These are phyloP conservation scores for Coriolopsis trogii DNA, from an alignment of 1,284 basidiomycete genomes.

Conservation along the genomic window DNA sequence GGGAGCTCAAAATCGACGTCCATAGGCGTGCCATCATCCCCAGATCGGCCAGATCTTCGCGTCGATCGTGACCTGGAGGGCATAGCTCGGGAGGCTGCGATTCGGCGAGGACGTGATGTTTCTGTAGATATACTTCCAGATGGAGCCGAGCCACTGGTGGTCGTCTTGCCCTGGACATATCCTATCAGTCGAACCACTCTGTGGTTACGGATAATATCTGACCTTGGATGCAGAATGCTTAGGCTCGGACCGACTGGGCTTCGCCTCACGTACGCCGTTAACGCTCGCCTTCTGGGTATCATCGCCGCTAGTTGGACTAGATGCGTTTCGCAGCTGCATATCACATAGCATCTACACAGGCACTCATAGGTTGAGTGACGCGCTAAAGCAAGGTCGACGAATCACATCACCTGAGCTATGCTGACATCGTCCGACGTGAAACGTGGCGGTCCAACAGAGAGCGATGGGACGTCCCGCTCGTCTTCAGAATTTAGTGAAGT, in stretches of 20 bases:
- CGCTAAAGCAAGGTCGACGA: background rate
- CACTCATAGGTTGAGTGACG: no score
- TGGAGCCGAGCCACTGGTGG: background rate
- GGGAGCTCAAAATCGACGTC: slow-evolving; percentile 17
- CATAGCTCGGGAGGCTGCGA: slow-evolving; percentile 5
- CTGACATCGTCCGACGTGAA: slow-evolving; percentile 43
- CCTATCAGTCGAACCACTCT: no score
- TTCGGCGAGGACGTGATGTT: slow-evolving; percentile 13
- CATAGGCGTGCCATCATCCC: slow-evolving; percentile 17
- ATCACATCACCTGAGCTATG: slow-evolving; percentile 38
- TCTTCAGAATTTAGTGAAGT: slow-evolving; percentile 75
- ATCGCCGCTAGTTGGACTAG: background rate
- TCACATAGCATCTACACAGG: slow-evolving; percentile 21
- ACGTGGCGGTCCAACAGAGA: slow-evolving; percentile 23
- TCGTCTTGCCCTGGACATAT: background rate
- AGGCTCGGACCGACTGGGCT: no score
- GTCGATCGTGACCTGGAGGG: slow-evolving; percentile 7
- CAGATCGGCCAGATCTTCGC: slow-evolving; percentile 11
- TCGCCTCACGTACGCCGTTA: background rate
- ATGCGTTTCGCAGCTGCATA: slow-evolving; percentile 13
- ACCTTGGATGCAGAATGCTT: no score
- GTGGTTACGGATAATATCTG: no score
- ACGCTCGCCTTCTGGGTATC: background rate
- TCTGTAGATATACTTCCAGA: slow-evolving; percentile 4
- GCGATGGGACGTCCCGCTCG: slow-evolving; percentile 42